Evolutionary conservation across 1,139 yeast species (phyloP).

Genomic region (Suhomyces taliae): DNA sequence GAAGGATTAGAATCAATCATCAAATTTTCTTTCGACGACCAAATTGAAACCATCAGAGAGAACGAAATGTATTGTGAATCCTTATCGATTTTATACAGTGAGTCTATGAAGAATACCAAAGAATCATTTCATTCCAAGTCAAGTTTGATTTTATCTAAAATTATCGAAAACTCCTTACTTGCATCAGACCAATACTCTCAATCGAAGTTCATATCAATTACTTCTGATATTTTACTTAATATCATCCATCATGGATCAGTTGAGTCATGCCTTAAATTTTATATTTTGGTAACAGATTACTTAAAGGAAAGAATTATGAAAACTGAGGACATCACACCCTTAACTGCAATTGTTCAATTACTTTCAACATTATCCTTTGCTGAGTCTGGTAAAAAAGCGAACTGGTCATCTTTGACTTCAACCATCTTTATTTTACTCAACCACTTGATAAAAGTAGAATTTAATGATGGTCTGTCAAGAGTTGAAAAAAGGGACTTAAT

Average conservation of each 20-base stretch:
- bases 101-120: slow-evolving; percentile 71
- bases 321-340: slow-evolving; percentile 12
- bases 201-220: slow-evolving; percentile 39
- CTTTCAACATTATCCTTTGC: slow-evolving; percentile 54
- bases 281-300: slow-evolving; percentile 33
- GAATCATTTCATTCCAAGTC: slow-evolving; percentile 77
- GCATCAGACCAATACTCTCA: slow-evolving; percentile 15
- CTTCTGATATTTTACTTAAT: slow-evolving; percentile 60
- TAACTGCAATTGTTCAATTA: slow-evolving; percentile 28
- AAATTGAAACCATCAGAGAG: slow-evolving; percentile 29
- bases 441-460: slow-evolving; percentile 7
- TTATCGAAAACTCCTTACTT: slow-evolving; percentile 40
- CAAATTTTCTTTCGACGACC: slow-evolving; percentile 50
- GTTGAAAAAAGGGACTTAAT: slow-evolving; percentile 20
- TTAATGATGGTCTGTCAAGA: background rate
- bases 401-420: slow-evolving; percentile 37
- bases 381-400: slow-evolving; percentile 63
- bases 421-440: slow-evolving; percentile 15
- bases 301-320: slow-evolving; percentile 17
- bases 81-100: slow-evolving; percentile 62
- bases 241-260: slow-evolving; percentile 62
- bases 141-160: slow-evolving; percentile 43
- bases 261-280: slow-evolving; percentile 53
- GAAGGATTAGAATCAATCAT: slow-evolving; percentile 51
- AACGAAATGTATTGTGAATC: slow-evolving; percentile 54